Conservation (phyloP, 345 rosid species). For the Salix viminalis region DNA sequence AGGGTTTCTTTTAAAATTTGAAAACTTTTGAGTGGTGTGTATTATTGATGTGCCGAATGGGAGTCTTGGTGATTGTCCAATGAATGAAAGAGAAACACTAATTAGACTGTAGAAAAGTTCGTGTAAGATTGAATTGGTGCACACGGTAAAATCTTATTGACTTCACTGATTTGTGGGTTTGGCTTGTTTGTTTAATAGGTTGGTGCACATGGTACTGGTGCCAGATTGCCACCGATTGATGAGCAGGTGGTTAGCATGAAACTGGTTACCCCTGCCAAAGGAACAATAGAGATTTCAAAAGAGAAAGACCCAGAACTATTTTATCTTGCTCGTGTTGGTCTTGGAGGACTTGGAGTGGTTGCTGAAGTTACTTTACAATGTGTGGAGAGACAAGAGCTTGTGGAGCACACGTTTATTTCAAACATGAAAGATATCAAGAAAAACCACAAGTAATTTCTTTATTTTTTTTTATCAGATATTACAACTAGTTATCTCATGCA, state of each 20-base stretch:
- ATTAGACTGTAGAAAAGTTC: background rate
- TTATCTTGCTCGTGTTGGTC: constrained; percentile 87
- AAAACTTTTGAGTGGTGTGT: too few relatives aligned
- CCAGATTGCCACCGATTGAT: constrained; percentile 88
- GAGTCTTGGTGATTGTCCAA: too few relatives aligned
- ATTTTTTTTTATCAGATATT: background rate
- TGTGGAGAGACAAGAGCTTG: constrained; percentile 89
- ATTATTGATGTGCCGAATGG: too few relatives aligned
- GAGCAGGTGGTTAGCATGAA: constrained; percentile 92
- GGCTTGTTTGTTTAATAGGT: constrained; percentile 41
- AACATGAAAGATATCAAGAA: constrained; percentile 72
- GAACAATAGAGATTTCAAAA: constrained; percentile 77
- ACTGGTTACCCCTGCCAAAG: constrained; percentile 90
- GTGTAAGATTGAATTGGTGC: background rate
- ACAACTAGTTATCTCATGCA: background rate
- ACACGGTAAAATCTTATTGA: background rate
- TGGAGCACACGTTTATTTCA: constrained; percentile 81
- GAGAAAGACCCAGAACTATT: constrained; percentile 89
- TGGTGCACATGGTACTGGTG: constrained; percentile 98
- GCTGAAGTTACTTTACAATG: constrained; percentile 94
- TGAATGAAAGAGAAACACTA: too few relatives aligned
- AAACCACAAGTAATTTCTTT: constrained; percentile 70
- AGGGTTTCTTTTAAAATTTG: too few relatives aligned
- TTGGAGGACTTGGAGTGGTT: constrained; percentile 95
- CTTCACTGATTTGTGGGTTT: constrained; percentile 1